Evolutionary conservation across 2,329 filamentous ascomycete species (phyloP), one percentile per base, ranked within the genome.

Genomic region (Pyricularia pennisetigena): DNA sequence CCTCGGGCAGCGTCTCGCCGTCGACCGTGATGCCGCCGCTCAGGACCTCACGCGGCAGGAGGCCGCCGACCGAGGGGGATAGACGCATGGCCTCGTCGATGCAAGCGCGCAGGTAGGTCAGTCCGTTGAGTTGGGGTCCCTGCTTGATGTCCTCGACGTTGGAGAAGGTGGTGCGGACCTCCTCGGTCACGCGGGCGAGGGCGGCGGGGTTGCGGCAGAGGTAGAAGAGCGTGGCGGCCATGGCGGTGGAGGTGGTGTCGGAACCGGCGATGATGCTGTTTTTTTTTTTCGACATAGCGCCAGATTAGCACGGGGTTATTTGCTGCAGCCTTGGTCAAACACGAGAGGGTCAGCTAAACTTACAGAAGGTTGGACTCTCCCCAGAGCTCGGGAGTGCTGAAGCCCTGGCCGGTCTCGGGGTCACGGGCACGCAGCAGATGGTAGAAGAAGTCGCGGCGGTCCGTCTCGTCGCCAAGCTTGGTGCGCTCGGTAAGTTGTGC

Each of bases 401-500:
- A 89, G 1, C 87, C 87, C 69, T 85, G 82, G 67, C 89, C 89
- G 0, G 89, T 91, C 74, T 91, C 88, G 14, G 89, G 88, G 71
- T 92, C 90, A 57, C 85, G 85, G 8, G 90, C 89, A 74, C 88
- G 88, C 69, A 92, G 83, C 12, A 93, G 83, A 76, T 92, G 88
- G 77, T 91, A 88, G 79, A 92, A 92, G 80, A 92, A 92, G 75
- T 92, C 90, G 68, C 88, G 87, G 41, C 89, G 88, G 72, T 87
- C 88, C 65, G 84, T 88, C 71, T 85, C 86, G 71, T 64, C 86
- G 30, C 88, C 88, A 29, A 89, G 79, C 70, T 87, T 86, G 65
- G 88, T 90, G 28, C 89, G 84, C 73, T 91, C 86, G 16, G 83
- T 83, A 59, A 90, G 83, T 77, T 91, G 89, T 2, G 82, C 80